Conservation (phyloP, 176 grass and related monocot species). For the Oryza nivara region DNA sequence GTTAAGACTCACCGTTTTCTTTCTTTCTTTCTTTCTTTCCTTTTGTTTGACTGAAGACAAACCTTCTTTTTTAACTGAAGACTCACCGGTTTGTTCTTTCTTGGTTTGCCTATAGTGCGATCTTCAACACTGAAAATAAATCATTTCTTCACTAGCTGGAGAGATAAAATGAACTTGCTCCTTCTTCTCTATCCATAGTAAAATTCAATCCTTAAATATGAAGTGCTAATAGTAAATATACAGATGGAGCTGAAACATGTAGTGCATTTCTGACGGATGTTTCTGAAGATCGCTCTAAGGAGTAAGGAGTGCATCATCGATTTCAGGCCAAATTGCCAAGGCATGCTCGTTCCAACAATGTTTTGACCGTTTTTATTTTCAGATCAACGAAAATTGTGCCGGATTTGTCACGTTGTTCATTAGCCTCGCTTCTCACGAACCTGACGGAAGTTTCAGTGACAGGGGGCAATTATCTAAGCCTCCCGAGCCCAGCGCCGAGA, state of each 20-base stretch:
- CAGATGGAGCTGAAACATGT: not conserved
- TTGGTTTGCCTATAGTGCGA: not conserved
- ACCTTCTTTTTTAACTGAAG: too few species aligned
- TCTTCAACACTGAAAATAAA: not conserved
- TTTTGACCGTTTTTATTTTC: not conserved
- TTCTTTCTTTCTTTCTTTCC: too few species aligned
- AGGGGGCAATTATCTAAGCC: not conserved
- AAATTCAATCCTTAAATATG: not conserved
- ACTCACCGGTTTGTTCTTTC: not conserved
- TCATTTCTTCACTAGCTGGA: not conserved
- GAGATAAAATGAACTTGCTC: not conserved
- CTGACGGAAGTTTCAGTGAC: conserved; percentile 33
- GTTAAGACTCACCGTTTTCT: too few species aligned
- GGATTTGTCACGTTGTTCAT: not conserved
- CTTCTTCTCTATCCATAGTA: not conserved
- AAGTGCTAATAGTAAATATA: not conserved
- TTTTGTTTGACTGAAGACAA: too few species aligned
- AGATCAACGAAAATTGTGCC: not conserved
- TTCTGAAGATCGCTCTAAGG: not conserved
- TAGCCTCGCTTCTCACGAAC: not conserved
- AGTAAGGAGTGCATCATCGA: not conserved
- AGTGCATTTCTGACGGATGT: not conserved
- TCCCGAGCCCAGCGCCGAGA: not conserved
- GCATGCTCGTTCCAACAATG: not conserved
- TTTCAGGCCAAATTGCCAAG: not conserved